Evolutionary conservation across 106 monocot species (phyloP).

Genomic region (Xerophyta viscosa): DNA sequence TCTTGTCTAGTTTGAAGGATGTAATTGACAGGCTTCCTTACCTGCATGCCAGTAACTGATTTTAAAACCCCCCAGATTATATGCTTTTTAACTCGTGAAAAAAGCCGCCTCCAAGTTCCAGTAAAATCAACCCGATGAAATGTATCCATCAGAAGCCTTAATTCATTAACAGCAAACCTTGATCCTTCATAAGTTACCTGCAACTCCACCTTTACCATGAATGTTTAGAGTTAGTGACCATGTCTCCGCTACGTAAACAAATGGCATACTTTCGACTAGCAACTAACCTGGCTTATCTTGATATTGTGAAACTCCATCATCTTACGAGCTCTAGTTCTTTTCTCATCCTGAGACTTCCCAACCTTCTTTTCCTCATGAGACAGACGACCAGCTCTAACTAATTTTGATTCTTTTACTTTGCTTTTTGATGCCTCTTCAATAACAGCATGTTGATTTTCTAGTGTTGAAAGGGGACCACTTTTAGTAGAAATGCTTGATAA

Average conservation of each 20-base stretch:
- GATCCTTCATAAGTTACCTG: constrained; percentile 93
- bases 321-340: constrained; percentile 57
- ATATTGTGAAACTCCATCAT: constrained; percentile 96
- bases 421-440: constrained; percentile 28
- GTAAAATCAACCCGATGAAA: constrained; percentile 90
- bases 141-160: constrained; percentile 92
- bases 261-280: constrained; percentile 1
- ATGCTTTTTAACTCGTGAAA: constrained; percentile 92
- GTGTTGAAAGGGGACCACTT: constrained; percentile 25
- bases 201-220: constrained; percentile 67
- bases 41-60: constrained; percentile 99
- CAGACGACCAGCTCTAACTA: constrained; percentile 37
- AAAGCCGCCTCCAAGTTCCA: constrained; percentile 87
- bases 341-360: constrained; percentile 68
- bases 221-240: neutral
- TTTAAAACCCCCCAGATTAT: constrained; percentile 97
- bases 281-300: constrained; percentile 89
- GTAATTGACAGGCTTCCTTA: constrained; percentile 13
- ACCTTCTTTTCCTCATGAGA: constrained; percentile 77
- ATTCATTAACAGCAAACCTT: constrained; percentile 79
- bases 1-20: no score
- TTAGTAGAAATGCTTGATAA: constrained; percentile 36
- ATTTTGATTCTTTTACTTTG: constrained; percentile 55
- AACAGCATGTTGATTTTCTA: constrained; percentile 27
- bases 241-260: neutral